Evolutionary conservation across 768 basidiomycete species (phyloP), one percentile per base, ranked within the genome.

Genomic region (Lepiota subincarnata): DNA sequence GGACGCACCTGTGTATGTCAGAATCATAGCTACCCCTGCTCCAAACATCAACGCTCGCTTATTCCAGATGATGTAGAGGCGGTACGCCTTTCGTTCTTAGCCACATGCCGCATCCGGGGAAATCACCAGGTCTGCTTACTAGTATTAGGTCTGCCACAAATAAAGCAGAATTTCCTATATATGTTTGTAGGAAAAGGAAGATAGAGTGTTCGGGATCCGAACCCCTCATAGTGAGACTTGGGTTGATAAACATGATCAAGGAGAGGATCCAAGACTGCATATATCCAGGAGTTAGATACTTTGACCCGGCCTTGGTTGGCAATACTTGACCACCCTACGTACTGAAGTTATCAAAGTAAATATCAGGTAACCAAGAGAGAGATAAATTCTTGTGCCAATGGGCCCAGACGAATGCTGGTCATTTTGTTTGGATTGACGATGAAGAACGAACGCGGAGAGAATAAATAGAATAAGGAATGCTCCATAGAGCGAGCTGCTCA

Each of bases 31-130:
- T 35, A 18, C 28, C 2, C 41, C 34, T 16, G 26, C 31, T 12
- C 26, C 19, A n/a, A 51, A 26, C 6, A 51, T 42, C 18, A 35
- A n/a, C 14, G 11, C 31, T 14, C 26, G 13, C 10, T 16, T 28
- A 11, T 51, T 20, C 50, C 50, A 51, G 16, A 51, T 20, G 13
- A 51, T 43, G n/a, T 51, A 51, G 5, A 51, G 31, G 6, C 50
- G 39, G 22, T 51, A 51, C 14, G 34, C 13, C 50, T 51, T 31
- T 31, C 31, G 31, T 11, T 8, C 10, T 31, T 31, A 31, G 31
- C 31, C 31, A 31, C 31, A 8, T 7, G 10, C 31, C 8, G 6
- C 31, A 31, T 7, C 31, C 1, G 31, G 31, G 2, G 16, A 34
- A 20, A 7, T 13, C 7, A 35, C 4, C 16, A 35, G 8, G n/a